Conservation (phyloP, 176 grass and related monocot species). For the barley (Hordeum vulgare) region DNA sequence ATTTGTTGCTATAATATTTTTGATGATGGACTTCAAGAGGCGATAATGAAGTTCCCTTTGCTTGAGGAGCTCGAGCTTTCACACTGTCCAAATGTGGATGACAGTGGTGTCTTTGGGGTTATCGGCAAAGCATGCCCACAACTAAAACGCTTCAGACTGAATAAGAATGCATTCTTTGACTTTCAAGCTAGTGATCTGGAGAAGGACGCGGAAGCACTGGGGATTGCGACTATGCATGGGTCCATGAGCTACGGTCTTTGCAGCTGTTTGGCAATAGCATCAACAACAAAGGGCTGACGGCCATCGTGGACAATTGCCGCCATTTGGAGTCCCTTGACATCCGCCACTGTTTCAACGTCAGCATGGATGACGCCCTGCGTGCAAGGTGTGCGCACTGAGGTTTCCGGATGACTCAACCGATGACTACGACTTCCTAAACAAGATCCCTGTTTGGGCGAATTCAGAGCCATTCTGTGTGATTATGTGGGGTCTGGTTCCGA, state of each 20-base stretch:
- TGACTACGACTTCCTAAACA: background rate
- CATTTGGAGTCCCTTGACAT: background rate
- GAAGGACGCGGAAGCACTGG: background rate
- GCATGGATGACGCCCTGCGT: background rate
- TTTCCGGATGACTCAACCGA: background rate
- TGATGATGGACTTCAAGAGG: background rate
- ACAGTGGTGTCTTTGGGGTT: background rate
- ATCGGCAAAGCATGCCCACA: background rate
- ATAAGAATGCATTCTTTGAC: background rate
- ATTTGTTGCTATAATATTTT: background rate
- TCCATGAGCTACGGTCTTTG: background rate
- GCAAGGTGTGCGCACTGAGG: background rate
- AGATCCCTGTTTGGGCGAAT: background rate
- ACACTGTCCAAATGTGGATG: background rate
- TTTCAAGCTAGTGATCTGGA: background rate
- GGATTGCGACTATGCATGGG: background rate
- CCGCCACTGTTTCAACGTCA: background rate
- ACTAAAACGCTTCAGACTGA: background rate
- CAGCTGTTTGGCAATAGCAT: background rate
- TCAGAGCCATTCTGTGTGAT: background rate
- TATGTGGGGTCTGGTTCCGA: background rate
- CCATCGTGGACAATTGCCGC: background rate
- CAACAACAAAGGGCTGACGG: background rate
- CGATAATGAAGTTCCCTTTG: background rate
- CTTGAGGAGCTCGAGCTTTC: background rate